Percentiles rank a stretch among this genome's conserved stretches.
These are phyloP conservation scores for Colletotrichum sp. DNA, from an alignment of 2,329 filamentous ascomycete species.

Conservation along the genomic window DNA sequence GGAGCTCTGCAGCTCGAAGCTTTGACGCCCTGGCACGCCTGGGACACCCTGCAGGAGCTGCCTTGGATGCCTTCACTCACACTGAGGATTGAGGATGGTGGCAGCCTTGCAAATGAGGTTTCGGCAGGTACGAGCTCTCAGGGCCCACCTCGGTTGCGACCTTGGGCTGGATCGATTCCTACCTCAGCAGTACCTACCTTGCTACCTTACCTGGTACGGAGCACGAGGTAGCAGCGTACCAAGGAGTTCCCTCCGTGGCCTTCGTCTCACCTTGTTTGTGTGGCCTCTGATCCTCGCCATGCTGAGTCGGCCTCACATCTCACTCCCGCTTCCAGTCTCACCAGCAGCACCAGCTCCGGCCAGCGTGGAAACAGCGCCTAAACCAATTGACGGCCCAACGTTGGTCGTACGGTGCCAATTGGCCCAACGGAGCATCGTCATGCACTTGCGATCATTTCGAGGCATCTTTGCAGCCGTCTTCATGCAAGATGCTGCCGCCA, in stretches of 20 bases:
- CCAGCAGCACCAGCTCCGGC: neutral
- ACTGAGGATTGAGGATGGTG: neutral
- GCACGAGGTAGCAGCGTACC: neutral
- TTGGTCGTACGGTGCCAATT: neutral
- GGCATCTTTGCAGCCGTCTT: neutral
- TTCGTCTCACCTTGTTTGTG: neutral
- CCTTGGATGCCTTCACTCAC: neutral
- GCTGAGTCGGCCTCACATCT: neutral
- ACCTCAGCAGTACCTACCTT: neutral
- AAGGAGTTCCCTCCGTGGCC: neutral
- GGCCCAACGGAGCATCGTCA: neutral
- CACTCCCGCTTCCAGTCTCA: neutral
- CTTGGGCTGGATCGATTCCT: neutral
- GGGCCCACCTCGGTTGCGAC: neutral
- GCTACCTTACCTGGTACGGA: neutral
- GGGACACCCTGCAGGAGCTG: neutral
- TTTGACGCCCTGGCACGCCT: neutral
- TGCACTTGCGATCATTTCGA: neutral
- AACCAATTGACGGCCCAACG: constrained; percentile 9
- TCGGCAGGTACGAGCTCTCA: neutral
- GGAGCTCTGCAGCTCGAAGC: constrained; percentile 6
- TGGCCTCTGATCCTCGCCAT: neutral
- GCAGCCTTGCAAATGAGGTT: constrained; percentile 16
- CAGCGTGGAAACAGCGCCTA: neutral
- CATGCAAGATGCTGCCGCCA: constrained; percentile 1